Conservation (phyloP, 2,329 filamentous ascomycete genomes). For the Cordyceps cateniannulata region DNA sequence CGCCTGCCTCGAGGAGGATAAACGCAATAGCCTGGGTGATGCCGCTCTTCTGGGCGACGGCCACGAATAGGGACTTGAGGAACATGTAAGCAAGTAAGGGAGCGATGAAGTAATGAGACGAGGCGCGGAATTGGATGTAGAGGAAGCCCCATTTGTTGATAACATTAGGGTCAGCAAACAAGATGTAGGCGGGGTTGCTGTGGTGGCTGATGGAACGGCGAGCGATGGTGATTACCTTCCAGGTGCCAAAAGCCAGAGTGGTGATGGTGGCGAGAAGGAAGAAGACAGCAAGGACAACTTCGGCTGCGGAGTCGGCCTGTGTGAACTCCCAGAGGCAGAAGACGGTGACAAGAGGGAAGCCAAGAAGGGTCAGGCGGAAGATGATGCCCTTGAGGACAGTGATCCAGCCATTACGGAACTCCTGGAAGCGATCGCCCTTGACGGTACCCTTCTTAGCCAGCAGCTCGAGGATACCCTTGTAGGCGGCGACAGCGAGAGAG, state of each 20-base stretch:
- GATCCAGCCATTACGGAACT: slow-evolving; percentile 92
- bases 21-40: slow-evolving; percentile 75
- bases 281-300: slow-evolving; percentile 81
- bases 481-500: slow-evolving; percentile 63
- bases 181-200: slow-evolving; percentile 93
- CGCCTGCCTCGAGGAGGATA: slow-evolving; percentile 72
- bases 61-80: slow-evolving; percentile 86
- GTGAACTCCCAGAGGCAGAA: slow-evolving; percentile 94
- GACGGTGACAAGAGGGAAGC: slow-evolving; percentile 85
- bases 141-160: slow-evolving; percentile 98
- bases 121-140: slow-evolving; percentile 93
- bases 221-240: slow-evolving; percentile 84
- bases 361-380: slow-evolving; percentile 83
- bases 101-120: slow-evolving; percentile 91
- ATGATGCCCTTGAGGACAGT: slow-evolving; percentile 90
- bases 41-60: slow-evolving; percentile 64
- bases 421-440: slow-evolving; percentile 77
- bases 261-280: slow-evolving; percentile 76
- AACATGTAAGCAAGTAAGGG: slow-evolving; percentile 71
- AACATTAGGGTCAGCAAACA: slow-evolving; percentile 89
- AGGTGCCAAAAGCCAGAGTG: slow-evolving; percentile 78
- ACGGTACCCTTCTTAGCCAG: slow-evolving; percentile 70
- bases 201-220: slow-evolving; percentile 85
- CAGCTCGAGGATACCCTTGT: slow-evolving; percentile 76
- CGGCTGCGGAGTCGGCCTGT: slow-evolving; percentile 73